Percentiles rank a stretch among this genome's conserved stretches.
phyloP scores from a whole-genome alignment of 768 basidiomycete species.

The Pleurotus cornucopiae region DNA sequence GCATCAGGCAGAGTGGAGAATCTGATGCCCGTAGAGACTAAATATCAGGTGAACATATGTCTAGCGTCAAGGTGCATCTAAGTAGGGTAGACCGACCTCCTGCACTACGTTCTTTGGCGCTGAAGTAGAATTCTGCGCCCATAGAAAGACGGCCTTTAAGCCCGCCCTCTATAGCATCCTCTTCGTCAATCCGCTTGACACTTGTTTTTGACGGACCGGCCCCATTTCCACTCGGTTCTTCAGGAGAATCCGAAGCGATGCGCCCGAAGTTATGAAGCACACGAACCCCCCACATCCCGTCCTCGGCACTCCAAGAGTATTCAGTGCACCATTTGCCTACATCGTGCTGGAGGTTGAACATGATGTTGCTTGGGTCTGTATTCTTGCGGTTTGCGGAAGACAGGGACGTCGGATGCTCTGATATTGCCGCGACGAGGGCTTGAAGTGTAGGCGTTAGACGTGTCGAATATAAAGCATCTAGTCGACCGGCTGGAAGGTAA shows the following conservation, averaged over 20 bases:
- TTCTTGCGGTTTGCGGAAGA: conserved; percentile 37
- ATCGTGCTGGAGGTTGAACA: conserved; percentile 89
- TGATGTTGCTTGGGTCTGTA: conserved; percentile 57
- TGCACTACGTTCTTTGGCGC: conserved; percentile 87
- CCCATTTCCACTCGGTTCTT: conserved; percentile 16
- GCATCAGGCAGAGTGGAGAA: conserved; percentile 89
- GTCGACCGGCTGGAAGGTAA: conserved; percentile 81
- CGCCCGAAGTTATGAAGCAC: conserved; percentile 92
- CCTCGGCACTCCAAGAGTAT: conserved; percentile 92
- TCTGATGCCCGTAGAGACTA: conserved; percentile 91
- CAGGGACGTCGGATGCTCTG: conserved; percentile 63
- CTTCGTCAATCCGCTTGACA: conserved; percentile 86
- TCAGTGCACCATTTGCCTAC: conserved; percentile 91
- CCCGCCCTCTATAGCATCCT: conserved; percentile 89
- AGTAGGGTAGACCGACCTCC: conserved; percentile 61
- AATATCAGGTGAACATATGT: background rate
- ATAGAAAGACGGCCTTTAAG: conserved; percentile 87
- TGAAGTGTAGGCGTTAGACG: conserved; percentile 78
- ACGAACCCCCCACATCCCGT: conserved; percentile 88
- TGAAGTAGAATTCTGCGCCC: conserved; percentile 92
- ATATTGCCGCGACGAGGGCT: conserved; percentile 80
- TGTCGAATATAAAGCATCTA: conserved; percentile 88
- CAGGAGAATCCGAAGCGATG: conserved; percentile 24
- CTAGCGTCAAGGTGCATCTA: background rate
- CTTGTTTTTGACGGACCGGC: conserved; percentile 23